Evolutionary conservation across 306 rosid genomes (phyloP), one percentile per base, ranked within the genome.

Genomic region (Myrica gale): DNA sequence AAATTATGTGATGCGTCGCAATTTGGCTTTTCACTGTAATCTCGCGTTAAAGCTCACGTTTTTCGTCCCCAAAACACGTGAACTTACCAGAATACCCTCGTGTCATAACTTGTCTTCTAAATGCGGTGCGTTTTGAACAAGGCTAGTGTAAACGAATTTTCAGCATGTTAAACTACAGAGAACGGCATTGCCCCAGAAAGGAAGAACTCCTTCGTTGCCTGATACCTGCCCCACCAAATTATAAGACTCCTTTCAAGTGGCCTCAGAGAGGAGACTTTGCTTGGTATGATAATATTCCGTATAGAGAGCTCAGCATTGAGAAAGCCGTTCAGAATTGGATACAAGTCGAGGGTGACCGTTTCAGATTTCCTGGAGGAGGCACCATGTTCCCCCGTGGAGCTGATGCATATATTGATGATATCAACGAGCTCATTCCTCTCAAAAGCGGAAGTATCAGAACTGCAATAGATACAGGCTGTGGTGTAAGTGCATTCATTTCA

Each of bases 381-480:
- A 95, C 99, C 11, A 89, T 89, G 97, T 95, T 95, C 82, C 97
- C 99, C 0, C 91, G 90, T 9, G 99, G 99, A 12, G 99, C 99
- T 23, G 97, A 92, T 80, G 92, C 97, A 0, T 95, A 95, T 41
- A 95, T 95, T 39, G 97, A 95, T 83, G 97, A 89, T 57, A 92
- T 95, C 12, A 85, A 85, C 69, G 86, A 85, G 48, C 93, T 95
- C 80, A 88, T 95, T 84, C 97, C 99, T 67, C 96, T 95, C 23
- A 88, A 81, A 0, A 74, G 37, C 55, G 96, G 99, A 9, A 78
- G 76, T 21, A 88, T 95, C 76, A 83, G 97, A 69, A 95, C 99
- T 70, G 99, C 99, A 43, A 84, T 95, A 79, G 99, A 92, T 84
- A 95, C 99, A 0, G 99, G 99, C 11, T 95, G 99, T 90, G 99